Evolutionary conservation across 805 yeast species (phyloP), one percentile per base, ranked within the genome.

Genomic region (Kurtzmaniella cleridarum): DNA sequence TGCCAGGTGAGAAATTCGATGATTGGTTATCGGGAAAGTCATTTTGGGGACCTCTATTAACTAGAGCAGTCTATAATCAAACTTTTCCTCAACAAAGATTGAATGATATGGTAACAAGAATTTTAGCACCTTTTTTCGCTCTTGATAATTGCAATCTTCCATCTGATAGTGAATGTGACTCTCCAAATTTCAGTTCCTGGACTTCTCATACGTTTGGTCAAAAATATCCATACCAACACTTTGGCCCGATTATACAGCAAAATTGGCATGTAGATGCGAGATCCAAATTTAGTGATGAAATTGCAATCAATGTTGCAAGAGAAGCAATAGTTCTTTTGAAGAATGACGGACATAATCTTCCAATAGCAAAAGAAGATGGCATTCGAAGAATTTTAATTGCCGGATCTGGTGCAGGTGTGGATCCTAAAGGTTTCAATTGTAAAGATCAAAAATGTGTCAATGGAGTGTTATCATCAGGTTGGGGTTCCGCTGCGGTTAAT

Each of bases 401-500:
- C 1, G 84, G 84, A 0, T 45, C 63, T 4, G 80, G 76, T 2
- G 81, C 82, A 2, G 73, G 71, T 2, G 57, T 69, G 2, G 74
- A 69, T 43, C 66, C 76, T 0, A 58, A 64, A 32, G 84, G 84
- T 0, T 67, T 73, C 45, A 75, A 71, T 46, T 71, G 78, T 40
- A 69, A 64, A 41, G 82, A 78, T 50, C 76, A 73, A 50, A 66
- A 64, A 34, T 69, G 77, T 43, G 63, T 64, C 9, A 68, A 73
- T 41, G 86, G 85, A 2, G 70, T 76, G 1, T 50, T 79, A 31
- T 72, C 76, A 27, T 65, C 73, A 24, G 84, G 84, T 11, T 76
- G 84, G 80, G 86, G 85, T 0, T 78, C 84, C 3, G 78, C 82
- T 0, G 65, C 79, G 9, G 80, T 72, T 12, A 71, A 67, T 45